Evolutionary conservation across 371 early-diverging fungal species (phyloP), one percentile per base, ranked within the genome.

Genomic region (Phascolomyces articulosus): DNA sequence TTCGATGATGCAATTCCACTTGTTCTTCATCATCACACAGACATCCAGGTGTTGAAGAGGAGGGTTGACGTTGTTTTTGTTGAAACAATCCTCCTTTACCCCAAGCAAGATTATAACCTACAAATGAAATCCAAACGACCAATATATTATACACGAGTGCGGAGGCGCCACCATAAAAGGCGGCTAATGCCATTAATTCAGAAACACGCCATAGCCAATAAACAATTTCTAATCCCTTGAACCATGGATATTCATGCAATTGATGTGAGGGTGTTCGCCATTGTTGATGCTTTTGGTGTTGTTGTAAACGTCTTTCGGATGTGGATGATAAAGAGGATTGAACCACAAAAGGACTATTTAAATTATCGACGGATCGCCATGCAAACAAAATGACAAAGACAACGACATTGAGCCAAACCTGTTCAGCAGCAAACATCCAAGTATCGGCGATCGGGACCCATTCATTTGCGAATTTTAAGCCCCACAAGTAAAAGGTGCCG

Each of bases 361-460:
- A 27, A 0, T 69, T 62, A 41, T 77, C 71, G 1, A 71, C 67
- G 3, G 74, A 64, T 11, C 70, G 58, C 70, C 70, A 74, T 3
- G 68, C 65, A 29, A 76, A 68, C 2, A 75, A 20, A 9, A 77
- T 51, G n/a, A 87, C 60, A 57, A 85, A 87, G 13, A 79, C 73
- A 34, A 72, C 78, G 20, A 85, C 63, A 34, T 83, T 81, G 4
- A 80, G 74, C 10, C 70, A 58, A 3, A 84, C 63, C n/a, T 82
- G 77, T 41, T 74, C 81, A 8, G 78, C 68, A 1, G 82, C 79
- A 75, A 76, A 84, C 60, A 89, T 76, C 92, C 92, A 95, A 1
- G 95, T 93, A 68, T 95, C 95, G 24, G 87, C 79, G 59, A 92
- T 74, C 0, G 95, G 95, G 0, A 89, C 74, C 93, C 94, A 95